Evolutionary conservation across 192 early-diverging fungal genomes (phyloP).

Genomic region (Backusella mclennaniae): DNA sequence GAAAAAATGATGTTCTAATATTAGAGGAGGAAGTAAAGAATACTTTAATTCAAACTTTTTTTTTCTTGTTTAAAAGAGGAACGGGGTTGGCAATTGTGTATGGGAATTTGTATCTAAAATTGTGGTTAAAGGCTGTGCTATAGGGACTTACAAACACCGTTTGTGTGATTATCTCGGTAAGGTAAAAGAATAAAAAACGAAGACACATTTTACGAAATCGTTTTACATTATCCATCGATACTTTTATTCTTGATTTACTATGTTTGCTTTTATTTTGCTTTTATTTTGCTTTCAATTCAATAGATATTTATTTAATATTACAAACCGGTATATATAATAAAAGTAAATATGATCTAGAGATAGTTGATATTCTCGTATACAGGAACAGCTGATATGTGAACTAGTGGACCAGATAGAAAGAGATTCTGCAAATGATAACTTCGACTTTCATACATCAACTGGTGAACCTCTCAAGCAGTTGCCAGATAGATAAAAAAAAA

Average conservation of each 20-base stretch:
- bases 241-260: not conserved
- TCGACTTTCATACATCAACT: not conserved
- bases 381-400: not conserved
- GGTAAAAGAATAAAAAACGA: not conserved
- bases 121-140: not conserved
- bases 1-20: not conserved
- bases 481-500: not conserved
- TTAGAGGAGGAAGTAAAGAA: not conserved
- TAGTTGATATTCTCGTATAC: not conserved
- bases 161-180: not conserved
- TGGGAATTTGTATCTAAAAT: not conserved
- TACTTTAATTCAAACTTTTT: not conserved
- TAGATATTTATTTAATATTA: not conserved
- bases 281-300: not conserved
- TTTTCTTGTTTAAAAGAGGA: not conserved
- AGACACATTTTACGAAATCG: not conserved
- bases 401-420: not conserved
- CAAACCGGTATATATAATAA: not conserved
- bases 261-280: not conserved
- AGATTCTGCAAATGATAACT: not conserved
- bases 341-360: not conserved
- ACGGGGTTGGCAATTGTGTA: conserved; percentile 4
- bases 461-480: not conserved
- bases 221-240: not conserved
- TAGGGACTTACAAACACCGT: not conserved